Evolutionary conservation across 1,139 yeast genomes (phyloP).

Genomic region (Yamadazyma triangularis): DNA sequence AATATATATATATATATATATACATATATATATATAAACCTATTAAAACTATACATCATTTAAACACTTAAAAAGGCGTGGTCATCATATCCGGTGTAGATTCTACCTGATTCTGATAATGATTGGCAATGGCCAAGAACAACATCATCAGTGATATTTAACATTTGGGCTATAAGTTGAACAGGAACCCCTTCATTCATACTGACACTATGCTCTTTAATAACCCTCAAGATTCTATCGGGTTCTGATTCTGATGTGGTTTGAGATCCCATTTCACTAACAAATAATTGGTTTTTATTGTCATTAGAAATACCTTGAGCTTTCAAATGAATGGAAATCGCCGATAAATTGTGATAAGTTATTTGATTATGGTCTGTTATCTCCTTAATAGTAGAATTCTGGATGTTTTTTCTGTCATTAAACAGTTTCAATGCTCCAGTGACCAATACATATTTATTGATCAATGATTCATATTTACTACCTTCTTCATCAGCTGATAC

Average conservation of each 20-base stretch:
- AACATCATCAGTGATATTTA: conserved; percentile 46
- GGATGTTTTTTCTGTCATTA: conserved; percentile 61
- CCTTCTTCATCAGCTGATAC: conserved; percentile 29
- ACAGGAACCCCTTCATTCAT: conserved; percentile 76
- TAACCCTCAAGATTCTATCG: too few relatives aligned
- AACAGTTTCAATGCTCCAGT: conserved; percentile 72
- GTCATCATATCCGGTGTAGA: conserved; percentile 67
- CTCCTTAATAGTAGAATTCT: conserved; percentile 56
- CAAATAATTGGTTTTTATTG: conserved; percentile 37
- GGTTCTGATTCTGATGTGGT: too few relatives aligned
- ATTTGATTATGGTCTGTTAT: conserved; percentile 72
- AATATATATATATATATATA: too few relatives aligned
- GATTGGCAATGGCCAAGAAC: conserved; percentile 47
- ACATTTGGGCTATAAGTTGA: conserved; percentile 52
- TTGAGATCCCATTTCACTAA: conserved; percentile 22
- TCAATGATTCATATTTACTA: conserved; percentile 27
- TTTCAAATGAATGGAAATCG: conserved; percentile 57
- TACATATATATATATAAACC: too few relatives aligned
- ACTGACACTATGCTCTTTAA: too few relatives aligned
- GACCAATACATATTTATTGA: conserved; percentile 57
- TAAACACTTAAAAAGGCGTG: conserved; percentile 51
- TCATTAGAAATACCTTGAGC: conserved; percentile 36
- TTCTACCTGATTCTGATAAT: conserved; percentile 60
- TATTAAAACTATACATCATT: too few relatives aligned
- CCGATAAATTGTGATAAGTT: conserved; percentile 70